Base-by-base conservation (phyloP, 1,284 basidiomycete genomes). In the Ustilago tritici region DNA sequence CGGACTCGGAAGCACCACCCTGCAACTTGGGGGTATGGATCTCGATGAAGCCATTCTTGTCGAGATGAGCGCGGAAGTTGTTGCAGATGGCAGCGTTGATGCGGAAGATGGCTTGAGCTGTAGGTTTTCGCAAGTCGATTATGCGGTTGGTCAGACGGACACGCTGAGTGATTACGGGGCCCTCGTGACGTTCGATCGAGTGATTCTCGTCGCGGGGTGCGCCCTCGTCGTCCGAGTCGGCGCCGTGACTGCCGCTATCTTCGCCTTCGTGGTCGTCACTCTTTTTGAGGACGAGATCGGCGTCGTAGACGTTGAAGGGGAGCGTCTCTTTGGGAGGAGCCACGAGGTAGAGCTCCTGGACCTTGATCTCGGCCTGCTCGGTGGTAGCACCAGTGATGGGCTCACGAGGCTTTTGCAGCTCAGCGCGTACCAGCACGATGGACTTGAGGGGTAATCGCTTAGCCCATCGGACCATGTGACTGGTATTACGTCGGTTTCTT, bases 1-100 rank as follows among this genome's bases (percentile, higher is more conserved):
- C 83, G 9, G 76, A 79, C 59, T 84, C 83, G 43, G 82, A 83
- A 17, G 82, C 81, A 19, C 82, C 83, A 10, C 77, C 83, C 50
- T 83, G 82, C 31, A 84, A 65, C 74, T 84, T 84, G 60, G 83
- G 83, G 7, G 83, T 82, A 56, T 84, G 83, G 34, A 84, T 83
- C 69, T 84, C 83, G 43, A 82, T 50, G 32, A 84, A 84, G 38
- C 73, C 65, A 56, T 63, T 71, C 46, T 65, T 56, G 56, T 80
- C 75, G 40, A 84, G 73, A 54, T 76, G 83, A n/a, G 69, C 63
- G 38, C 83, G 81, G 73, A 84, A 84, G 53, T 40, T 60, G 62
- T 58, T 79, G 76, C 79, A 79, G 66, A 83, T 78, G 34, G 72
- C 76, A 14, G 83, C 80, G 38, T 83, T 82, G 61, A 84, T 59